Base-by-base conservation (phyloP, 768 basidiomycete genomes). In the Scleroderma bovista region DNA sequence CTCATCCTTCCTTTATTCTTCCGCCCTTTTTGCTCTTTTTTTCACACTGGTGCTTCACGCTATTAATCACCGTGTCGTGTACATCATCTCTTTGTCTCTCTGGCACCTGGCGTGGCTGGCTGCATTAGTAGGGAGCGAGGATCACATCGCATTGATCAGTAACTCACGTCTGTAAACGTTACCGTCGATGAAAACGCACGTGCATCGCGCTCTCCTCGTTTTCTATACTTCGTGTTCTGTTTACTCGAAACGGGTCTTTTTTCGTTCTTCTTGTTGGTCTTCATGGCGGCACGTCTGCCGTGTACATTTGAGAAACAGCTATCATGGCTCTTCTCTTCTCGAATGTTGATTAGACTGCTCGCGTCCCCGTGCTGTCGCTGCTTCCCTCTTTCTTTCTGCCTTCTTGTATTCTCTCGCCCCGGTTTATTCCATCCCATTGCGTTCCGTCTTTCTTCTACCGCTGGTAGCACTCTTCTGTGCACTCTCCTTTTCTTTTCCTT, bases 31-130 rank as follows among this genome's bases (percentile, higher is more conserved):
- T 23, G 15, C 8, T 15, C 23, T 7, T 9, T 29, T 36, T n/a
- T 36, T 36, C 34, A 75, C 16, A 12, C 64, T 57, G 12, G 5
- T 36, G 13, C 43, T 54, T 47, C 52, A n/a, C n/a, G n/a, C 51
- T 55, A 54, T 44, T 47, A 53, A 33, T 54, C 51, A 29, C 53
- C 51, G 47, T 46, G 37, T 12, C 12, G 34, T n/a, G n/a, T 12
- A n/a, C 26, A 32, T 44, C 48, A 32, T 22, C 39, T 12, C 50
- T 31, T 34, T 26, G 23, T 31, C 32, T 46, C 37, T 23, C 5
- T 36, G 34, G n/a, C 34, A 13, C 5, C n/a, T n/a, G 34, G 12
- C 13, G 34, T 36, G 34, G 12, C 5, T n/a, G n/a, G 12, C 34
- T 13, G 34, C 3, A 36, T 36, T 29, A 29, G 26, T 29, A 5